Conservation (phyloP, 106 monocot genomes). For the Allium cepa region DNA sequence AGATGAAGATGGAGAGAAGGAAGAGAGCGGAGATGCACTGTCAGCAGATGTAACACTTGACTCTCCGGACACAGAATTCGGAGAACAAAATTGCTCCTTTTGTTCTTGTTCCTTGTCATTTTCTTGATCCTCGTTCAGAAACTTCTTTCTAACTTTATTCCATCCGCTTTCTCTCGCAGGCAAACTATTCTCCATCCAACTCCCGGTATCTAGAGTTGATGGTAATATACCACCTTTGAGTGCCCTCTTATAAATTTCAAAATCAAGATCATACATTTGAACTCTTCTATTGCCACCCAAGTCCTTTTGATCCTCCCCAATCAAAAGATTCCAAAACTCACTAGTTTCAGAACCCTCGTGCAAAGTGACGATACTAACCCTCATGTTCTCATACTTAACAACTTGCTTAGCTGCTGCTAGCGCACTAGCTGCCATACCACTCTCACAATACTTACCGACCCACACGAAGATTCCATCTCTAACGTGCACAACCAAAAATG, state of each 20-base stretch:
- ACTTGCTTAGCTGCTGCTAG: conserved; percentile 45
- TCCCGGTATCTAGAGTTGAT: background rate
- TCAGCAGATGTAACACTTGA: conserved; percentile 35
- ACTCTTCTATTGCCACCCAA: conserved; percentile 25
- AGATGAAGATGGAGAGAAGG: conserved; percentile 46
- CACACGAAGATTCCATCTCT: conserved; percentile 48
- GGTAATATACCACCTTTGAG: conserved; percentile 30
- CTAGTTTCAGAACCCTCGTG: conserved; percentile 43
- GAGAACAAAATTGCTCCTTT: conserved; percentile 16
- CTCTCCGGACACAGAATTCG: conserved; percentile 27
- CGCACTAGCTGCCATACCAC: conserved; percentile 39
- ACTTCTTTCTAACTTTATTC: conserved; percentile 24
- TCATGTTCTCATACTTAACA: conserved; percentile 47
- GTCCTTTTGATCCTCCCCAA: background rate
- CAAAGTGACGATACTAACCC: conserved; percentile 27
- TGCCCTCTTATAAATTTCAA: conserved; percentile 54
- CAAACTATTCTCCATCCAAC: background rate
- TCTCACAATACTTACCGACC: conserved; percentile 46
- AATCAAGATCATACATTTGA: conserved; percentile 65
- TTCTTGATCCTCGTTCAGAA: conserved; percentile 9
- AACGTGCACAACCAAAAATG: conserved; percentile 52
- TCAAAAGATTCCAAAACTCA: conserved; percentile 34
- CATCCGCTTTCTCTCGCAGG: conserved; percentile 26
- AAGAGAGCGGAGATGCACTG: conserved; percentile 25
- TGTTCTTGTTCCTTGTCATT: conserved; percentile 1